These are phyloP conservation scores for Neurospora discreta DNA, from an alignment of 495 filamentous ascomycete species.

Conservation along the genomic window DNA sequence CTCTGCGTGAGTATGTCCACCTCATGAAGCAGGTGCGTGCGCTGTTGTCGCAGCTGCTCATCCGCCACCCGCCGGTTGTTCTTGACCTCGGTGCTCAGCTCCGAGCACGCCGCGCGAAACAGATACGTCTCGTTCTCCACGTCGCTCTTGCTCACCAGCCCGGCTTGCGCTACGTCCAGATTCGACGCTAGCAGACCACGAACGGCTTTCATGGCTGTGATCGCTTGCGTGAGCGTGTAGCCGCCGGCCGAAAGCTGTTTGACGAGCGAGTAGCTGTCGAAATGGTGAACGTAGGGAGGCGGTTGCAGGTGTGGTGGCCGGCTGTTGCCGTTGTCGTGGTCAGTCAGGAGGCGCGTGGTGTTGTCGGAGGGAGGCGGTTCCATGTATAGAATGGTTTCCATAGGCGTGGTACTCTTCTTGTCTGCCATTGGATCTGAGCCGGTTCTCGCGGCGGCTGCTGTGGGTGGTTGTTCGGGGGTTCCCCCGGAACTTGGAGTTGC, in stretches of 20 bases:
- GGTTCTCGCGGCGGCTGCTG: neutral
- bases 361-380: slow-evolving; percentile 34
- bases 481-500: neutral
- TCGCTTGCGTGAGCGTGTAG: slow-evolving; percentile 58
- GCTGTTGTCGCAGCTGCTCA: slow-evolving; percentile 65
- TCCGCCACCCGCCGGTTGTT: slow-evolving; percentile 47
- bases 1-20: slow-evolving; percentile 82
- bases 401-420: slow-evolving; percentile 32
- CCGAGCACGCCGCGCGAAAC: slow-evolving; percentile 87
- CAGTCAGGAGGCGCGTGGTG: neutral
- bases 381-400: slow-evolving; percentile 57
- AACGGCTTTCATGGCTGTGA: slow-evolving; percentile 81
- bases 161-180: slow-evolving; percentile 63
- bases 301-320: slow-evolving; percentile 51
- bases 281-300: slow-evolving; percentile 83
- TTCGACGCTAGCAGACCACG: slow-evolving; percentile 65
- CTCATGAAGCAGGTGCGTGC: slow-evolving; percentile 80
- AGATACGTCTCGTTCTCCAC: slow-evolving; percentile 86
- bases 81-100: slow-evolving; percentile 74
- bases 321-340: neutral
- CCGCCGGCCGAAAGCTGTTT: slow-evolving; percentile 58
- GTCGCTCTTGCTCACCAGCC: slow-evolving; percentile 66
- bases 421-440: neutral
- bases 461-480: neutral
- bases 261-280: slow-evolving; percentile 85